Evolutionary conservation across 495 filamentous ascomycete species (phyloP).

Genomic region (Podospora appendiculata): DNA sequence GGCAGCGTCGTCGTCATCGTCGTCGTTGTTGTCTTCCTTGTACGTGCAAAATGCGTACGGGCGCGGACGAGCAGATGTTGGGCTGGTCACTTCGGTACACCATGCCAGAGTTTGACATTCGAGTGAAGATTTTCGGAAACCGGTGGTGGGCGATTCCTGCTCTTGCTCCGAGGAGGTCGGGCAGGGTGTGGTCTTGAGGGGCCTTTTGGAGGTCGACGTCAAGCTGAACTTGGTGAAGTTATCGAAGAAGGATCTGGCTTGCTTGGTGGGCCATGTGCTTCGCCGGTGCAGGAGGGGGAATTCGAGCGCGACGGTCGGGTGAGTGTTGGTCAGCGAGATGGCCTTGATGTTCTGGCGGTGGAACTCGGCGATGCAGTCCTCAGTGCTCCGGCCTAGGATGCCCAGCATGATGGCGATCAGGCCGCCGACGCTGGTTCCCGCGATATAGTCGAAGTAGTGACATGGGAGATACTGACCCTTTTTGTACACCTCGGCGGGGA

Average conservation of each 20-base stretch:
- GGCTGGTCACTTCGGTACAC: slow-evolving; percentile 22
- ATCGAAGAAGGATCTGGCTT: slow-evolving; percentile 23
- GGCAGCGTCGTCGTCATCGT: not conserved
- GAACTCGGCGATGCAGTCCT: slow-evolving; percentile 23
- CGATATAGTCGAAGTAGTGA: slow-evolving; percentile 39
- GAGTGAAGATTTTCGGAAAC: slow-evolving; percentile 18
- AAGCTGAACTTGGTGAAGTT: slow-evolving; percentile 22
- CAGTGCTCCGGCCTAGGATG: slow-evolving; percentile 19
- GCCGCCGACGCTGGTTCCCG: slow-evolving; percentile 30
- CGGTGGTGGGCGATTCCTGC: not conserved
- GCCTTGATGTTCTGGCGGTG: slow-evolving; percentile 19
- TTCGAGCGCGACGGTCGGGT: slow-evolving; percentile 9
- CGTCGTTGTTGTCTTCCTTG: slow-evolving; percentile 16
- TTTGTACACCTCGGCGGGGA: slow-evolving; percentile 38
- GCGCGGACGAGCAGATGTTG: slow-evolving; percentile 5
- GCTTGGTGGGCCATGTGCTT: slow-evolving; percentile 22
- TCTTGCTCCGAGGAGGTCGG: not conserved
- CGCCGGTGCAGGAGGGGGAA: slow-evolving; percentile 17
- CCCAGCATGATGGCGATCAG: slow-evolving; percentile 30
- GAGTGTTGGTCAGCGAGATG: slow-evolving; percentile 16
- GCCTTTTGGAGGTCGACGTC: slow-evolving; percentile 5
- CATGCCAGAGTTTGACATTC: slow-evolving; percentile 26
- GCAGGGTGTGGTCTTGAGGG: not conserved
- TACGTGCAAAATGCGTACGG: slow-evolving; percentile 28
- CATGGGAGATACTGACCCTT: slow-evolving; percentile 40